These are phyloP conservation scores for Colletotrichum destructivum DNA, from an alignment of 2,329 filamentous ascomycete genomes.

Conservation along the genomic window DNA sequence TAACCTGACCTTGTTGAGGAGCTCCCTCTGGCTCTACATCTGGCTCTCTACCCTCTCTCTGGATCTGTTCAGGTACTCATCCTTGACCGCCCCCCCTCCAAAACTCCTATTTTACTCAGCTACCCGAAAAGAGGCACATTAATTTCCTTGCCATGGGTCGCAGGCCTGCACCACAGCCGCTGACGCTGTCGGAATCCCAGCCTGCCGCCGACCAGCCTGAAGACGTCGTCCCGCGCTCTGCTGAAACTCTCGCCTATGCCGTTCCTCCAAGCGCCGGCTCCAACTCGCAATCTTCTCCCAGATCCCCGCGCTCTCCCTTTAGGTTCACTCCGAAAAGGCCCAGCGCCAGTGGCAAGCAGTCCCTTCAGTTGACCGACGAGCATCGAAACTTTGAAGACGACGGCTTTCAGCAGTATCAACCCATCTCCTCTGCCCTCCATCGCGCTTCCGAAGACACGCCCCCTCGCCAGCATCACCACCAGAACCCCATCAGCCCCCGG, in stretches of 20 bases:
- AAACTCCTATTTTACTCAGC: conserved; percentile 30
- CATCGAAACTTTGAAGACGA: conserved; percentile 45
- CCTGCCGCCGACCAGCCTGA: conserved; percentile 50
- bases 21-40: conserved; percentile 17
- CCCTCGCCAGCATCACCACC: conserved; percentile 46
- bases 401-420: conserved; percentile 46
- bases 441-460: conserved; percentile 44
- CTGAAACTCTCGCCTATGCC: conserved; percentile 51
- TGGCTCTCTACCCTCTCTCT: conserved; percentile 23
- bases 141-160: conserved; percentile 63
- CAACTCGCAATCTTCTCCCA: conserved; percentile 60
- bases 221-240: conserved; percentile 48
- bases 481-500: conserved; percentile 47
- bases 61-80: conserved; percentile 8
- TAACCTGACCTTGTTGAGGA: conserved; percentile 15
- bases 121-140: conserved; percentile 29
- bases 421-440: conserved; percentile 48
- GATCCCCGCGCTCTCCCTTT: conserved; percentile 62
- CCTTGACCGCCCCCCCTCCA: conserved; percentile 37
- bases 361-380: conserved; percentile 39
- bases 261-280: conserved; percentile 51
- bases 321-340: conserved; percentile 58
- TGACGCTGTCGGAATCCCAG: conserved; percentile 63
- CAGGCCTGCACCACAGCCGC: conserved; percentile 72
- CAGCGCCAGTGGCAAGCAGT: conserved; percentile 38